These are phyloP conservation scores for Sechiopsis laciniata DNA, from an alignment of 306 rosid species.

Conservation along the genomic window DNA sequence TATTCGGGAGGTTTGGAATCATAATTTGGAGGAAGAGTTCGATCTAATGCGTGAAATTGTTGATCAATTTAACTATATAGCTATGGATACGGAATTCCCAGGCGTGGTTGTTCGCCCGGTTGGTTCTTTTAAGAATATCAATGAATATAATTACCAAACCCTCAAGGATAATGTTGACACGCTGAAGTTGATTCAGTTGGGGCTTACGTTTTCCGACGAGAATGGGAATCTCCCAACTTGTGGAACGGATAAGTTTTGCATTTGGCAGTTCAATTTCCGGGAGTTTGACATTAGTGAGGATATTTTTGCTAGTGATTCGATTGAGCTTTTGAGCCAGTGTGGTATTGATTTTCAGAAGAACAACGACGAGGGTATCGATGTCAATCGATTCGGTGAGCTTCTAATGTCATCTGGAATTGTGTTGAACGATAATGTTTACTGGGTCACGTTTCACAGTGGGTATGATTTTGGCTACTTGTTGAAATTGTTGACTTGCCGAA, in stretches of 20 bases:
- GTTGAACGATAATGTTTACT: slow-evolving; percentile 38
- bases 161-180: slow-evolving; percentile 78
- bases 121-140: slow-evolving; percentile 61
- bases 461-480: slow-evolving; percentile 66
- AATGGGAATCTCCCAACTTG: slow-evolving; percentile 69
- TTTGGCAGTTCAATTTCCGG: slow-evolving; percentile 68
- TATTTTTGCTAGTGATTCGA: slow-evolving; percentile 56
- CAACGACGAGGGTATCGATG: slow-evolving; percentile 60
- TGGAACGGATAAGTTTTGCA: slow-evolving; percentile 41
- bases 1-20: slow-evolving; percentile 83
- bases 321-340: slow-evolving; percentile 51
- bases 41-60: slow-evolving; percentile 63
- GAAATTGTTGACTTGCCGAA: slow-evolving; percentile 54
- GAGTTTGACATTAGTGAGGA: slow-evolving; percentile 54
- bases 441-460: slow-evolving; percentile 69
- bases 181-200: slow-evolving; percentile 86
- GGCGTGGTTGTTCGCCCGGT: slow-evolving; percentile 87
- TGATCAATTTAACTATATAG: slow-evolving; percentile 47
- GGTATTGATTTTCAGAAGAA: slow-evolving; percentile 65
- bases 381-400: slow-evolving; percentile 49
- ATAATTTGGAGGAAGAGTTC: slow-evolving; percentile 74
- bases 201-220: slow-evolving; percentile 76
- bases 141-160: slow-evolving; percentile 70
- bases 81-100: slow-evolving; percentile 90
- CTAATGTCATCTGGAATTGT: slow-evolving; percentile 62